A percentile compares a stretch with the other conserved stretches of the same genome.
Conservation (phyloP, 2,329 filamentous ascomycete species). For the Biscogniauxia mediterranea region DNA sequence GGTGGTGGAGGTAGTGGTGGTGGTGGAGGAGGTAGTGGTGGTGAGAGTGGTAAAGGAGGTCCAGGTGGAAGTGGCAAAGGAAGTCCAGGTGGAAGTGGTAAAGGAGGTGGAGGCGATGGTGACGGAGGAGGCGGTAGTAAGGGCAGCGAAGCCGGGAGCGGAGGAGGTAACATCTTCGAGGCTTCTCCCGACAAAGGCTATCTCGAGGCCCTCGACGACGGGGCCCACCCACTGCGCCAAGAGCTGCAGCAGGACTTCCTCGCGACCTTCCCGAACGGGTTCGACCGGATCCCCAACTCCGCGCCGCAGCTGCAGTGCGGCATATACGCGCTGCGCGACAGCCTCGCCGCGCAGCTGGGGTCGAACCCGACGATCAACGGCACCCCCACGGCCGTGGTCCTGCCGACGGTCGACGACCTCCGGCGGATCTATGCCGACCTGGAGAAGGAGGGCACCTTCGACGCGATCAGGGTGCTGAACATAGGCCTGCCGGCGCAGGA, state of each 20-base stretch:
- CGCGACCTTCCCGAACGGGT: conserved; percentile 10
- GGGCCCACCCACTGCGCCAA: background rate
- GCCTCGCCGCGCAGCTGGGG: conserved; percentile 12
- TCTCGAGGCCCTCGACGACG: background rate
- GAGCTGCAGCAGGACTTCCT: background rate
- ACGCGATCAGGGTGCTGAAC: background rate
- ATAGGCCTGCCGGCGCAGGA: background rate
- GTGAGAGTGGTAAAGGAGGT: background rate
- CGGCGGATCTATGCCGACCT: background rate
- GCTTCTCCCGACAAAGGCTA: background rate
- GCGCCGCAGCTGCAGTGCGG: conserved; percentile 8
- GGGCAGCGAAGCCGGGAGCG: background rate
- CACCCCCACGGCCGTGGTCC: background rate
- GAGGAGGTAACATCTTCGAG: too few relatives aligned
- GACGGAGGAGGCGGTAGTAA: background rate
- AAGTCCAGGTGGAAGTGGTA: background rate
- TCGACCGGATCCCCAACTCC: background rate
- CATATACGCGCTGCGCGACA: conserved; percentile 14
- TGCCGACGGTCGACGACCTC: conserved; percentile 6
- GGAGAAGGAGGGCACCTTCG: background rate
- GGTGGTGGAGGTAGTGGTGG: background rate
- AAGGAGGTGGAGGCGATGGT: background rate
- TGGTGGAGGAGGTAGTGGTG: background rate
- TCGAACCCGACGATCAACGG: conserved; percentile 6
- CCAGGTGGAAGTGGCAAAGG: too few relatives aligned